phyloP scores from a whole-genome alignment of 495 filamentous ascomycete genomes.

The Oleoguttula mirabilis region DNA sequence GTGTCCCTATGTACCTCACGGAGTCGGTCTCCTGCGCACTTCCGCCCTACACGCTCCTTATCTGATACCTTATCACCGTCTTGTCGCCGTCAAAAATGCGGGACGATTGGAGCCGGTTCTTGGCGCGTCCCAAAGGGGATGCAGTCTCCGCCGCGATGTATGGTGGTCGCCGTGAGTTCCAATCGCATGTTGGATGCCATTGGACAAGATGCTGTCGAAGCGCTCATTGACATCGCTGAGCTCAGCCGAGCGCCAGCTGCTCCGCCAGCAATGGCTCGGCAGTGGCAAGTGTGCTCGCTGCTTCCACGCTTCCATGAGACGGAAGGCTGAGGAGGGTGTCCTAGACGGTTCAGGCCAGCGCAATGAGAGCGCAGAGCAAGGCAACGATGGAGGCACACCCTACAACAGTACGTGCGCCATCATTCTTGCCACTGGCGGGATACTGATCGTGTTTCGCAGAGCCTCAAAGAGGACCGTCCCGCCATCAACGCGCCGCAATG shows the following conservation, averaged over 20 bases:
- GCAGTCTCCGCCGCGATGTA: no score
- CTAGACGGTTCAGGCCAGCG: background rate
- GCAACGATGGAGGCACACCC: conserved; percentile 6
- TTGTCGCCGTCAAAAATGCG: no score
- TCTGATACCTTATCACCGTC: no score
- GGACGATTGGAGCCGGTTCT: no score
- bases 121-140: no score
- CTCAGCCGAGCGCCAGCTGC: conserved; percentile 5
- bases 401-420: conserved; percentile 8
- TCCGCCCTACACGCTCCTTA: no score
- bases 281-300: conserved; percentile 15
- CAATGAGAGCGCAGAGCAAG: background rate
- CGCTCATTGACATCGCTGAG: background rate
- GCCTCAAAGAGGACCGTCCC: conserved; percentile 15
- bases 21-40: no score
- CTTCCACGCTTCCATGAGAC: conserved; percentile 11
- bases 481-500: conserved; percentile 19
- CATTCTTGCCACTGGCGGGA: background rate
- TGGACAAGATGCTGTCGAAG: conserved; percentile 12
- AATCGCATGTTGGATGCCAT: no score
- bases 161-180: no score
- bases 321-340: background rate
- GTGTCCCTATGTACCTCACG: no score
- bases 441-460: conserved; percentile 6
- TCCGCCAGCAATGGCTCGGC: conserved; percentile 14